Evolutionary conservation across 345 rosid genomes (phyloP), one percentile per base, ranked within the genome.

Genomic region (Eucalyptus pauciflora): DNA sequence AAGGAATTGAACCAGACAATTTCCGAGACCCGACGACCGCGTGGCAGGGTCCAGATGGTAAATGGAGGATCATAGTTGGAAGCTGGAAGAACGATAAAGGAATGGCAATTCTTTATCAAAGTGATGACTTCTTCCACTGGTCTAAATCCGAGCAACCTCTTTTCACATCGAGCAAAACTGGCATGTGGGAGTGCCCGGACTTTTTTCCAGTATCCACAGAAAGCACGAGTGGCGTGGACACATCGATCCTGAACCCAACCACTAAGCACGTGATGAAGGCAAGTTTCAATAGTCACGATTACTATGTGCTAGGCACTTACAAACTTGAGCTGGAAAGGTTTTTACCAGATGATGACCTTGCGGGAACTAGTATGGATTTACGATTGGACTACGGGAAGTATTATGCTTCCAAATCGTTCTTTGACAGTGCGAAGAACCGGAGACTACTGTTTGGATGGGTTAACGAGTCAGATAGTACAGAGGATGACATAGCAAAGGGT

Each of bases 181-280:
- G 93, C 71, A 95, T 96, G 95, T 95, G 94, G 97, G 98, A 96
- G 87, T 94, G 96, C 89, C 94, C 94, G 2, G 97, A 96, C 51
- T 94, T 96, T 89, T 96, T 87, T 86, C 97, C 96, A 1, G 96
- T 95, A 58, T 33, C 91, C 7, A 15, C 89, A 31, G 89, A 86
- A 12, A 89, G 94, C 62, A 87, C 86, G 12, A 69, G 86, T 58
- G 96, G 97, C 33, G 86, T 93, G 2, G 96, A 96, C 5, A 93
- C 95, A 15, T 96, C 95, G 1, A 88, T 91, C 31, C 90, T 89
- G 45, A 87, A 90, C 60, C 87, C 86, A 12, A 86, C 43, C 60
- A 91, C 93, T 13, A 95, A 90, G 92, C 97, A 96, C 90, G 96
- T 95, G 3, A 50, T 96, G 91, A 96, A 96, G 87, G 91, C 90